phyloP scores from a whole-genome alignment of 2,329 filamentous ascomycete species.

The Nigrospora sphaerica region DNA sequence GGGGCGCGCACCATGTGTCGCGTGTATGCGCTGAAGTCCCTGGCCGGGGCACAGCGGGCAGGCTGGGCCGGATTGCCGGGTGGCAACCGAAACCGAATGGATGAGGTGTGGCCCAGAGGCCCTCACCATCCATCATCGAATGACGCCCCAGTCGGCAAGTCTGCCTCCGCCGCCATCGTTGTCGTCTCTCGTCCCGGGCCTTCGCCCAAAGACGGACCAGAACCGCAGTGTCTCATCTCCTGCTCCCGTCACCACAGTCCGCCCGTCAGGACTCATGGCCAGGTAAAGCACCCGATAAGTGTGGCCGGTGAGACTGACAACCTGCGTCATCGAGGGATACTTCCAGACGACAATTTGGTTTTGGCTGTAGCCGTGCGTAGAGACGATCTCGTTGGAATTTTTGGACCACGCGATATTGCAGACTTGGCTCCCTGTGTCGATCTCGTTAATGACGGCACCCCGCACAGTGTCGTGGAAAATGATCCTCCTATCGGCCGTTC shows the following conservation, averaged over 20 bases:
- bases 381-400: constrained; percentile 95
- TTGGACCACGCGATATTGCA: constrained; percentile 97
- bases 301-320: constrained; percentile 90
- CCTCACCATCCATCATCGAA: constrained; percentile 44
- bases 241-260: constrained; percentile 89
- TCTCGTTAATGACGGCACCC: constrained; percentile 73
- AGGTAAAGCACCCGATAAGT: constrained; percentile 95
- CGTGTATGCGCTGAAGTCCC: too few species aligned
- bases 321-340: constrained; percentile 95
- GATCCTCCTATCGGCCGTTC: constrained; percentile 91
- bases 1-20: too few species aligned
- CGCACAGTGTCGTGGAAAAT: constrained; percentile 96
- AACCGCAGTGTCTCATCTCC: constrained; percentile 94
- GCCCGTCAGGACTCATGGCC: constrained; percentile 93
- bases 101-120: too few species aligned
- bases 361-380: constrained; percentile 93
- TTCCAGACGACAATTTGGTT: constrained; percentile 99
- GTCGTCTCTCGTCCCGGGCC: constrained; percentile 64
- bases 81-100: too few species aligned
- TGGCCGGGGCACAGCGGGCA: too few species aligned
- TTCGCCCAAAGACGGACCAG: constrained; percentile 91
- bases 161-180: constrained; percentile 52
- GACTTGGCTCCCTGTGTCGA: constrained; percentile 97
- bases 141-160: constrained; percentile 76
- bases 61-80: too few species aligned